phyloP scores from a whole-genome alignment of 768 basidiomycete genomes.

The Collybia sp. region DNA sequence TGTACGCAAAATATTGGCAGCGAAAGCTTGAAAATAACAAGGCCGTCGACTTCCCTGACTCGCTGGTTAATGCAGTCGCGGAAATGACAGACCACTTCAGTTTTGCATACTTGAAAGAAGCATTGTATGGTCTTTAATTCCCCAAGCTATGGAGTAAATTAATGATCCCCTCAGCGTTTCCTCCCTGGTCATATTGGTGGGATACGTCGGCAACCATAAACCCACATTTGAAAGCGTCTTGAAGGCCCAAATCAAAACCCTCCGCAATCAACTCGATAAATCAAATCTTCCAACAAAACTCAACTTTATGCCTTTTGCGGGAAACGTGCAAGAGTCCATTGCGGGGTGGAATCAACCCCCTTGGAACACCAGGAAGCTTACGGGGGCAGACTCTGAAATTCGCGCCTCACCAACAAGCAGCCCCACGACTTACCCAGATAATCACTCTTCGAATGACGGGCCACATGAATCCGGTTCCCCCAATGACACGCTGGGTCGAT shows the following conservation, averaged over 20 bases:
- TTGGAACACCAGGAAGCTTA: too few species aligned
- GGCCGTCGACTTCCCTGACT: slow-evolving; percentile 62
- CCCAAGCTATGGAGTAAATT: neutral
- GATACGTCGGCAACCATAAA: slow-evolving; percentile 41
- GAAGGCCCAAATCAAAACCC: slow-evolving; percentile 52
- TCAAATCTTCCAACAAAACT: slow-evolving; percentile 5
- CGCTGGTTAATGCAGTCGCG: slow-evolving; percentile 56
- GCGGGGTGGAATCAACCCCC: too few species aligned
- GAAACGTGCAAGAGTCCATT: too few species aligned
- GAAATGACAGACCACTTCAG: slow-evolving; percentile 62
- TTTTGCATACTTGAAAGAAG: slow-evolving; percentile 88
- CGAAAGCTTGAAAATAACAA: slow-evolving; percentile 62
- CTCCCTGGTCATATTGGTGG: slow-evolving; percentile 61
- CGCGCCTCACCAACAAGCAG: too few species aligned
- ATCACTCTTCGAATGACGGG: too few species aligned
- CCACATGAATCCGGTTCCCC: too few species aligned
- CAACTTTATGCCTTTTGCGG: too few species aligned
- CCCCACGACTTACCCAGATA: too few species aligned
- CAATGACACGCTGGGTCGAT: too few species aligned
- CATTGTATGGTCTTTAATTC: slow-evolving; percentile 55
- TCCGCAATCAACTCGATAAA: slow-evolving; percentile 66
- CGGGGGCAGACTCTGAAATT: too few species aligned
- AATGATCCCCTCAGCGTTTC: slow-evolving; percentile 50
- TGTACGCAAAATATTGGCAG: slow-evolving; percentile 81
- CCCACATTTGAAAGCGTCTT: slow-evolving; percentile 47